Percentiles rank a stretch among this genome's conserved stretches.
phyloP scores from a whole-genome alignment of 75 land plant species.

The Azolla pinnata region DNA sequence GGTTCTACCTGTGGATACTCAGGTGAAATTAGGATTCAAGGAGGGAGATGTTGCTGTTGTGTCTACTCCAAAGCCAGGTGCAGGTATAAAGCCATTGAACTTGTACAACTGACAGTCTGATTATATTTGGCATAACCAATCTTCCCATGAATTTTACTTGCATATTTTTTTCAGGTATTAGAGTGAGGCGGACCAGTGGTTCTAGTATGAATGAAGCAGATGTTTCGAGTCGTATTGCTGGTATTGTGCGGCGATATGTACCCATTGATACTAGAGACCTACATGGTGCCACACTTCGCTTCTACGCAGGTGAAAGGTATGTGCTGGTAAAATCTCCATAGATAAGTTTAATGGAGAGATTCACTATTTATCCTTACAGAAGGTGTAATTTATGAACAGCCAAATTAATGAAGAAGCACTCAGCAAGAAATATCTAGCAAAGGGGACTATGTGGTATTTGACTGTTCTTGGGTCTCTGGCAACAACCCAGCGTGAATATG shows the following conservation, averaged over 20 bases:
- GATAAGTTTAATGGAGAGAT: too few species aligned
- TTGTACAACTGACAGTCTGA: background rate
- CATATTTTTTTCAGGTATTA: conserved; percentile 24
- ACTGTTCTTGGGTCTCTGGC: conserved; percentile 93
- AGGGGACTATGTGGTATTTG: conserved; percentile 48
- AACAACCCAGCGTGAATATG: conserved; percentile 94
- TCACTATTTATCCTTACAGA: too few species aligned
- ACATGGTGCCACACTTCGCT: conserved; percentile 75
- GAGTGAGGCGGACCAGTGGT: conserved; percentile 37
- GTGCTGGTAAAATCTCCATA: too few species aligned
- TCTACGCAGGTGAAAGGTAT: conserved; percentile 67
- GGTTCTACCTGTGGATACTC: conserved; percentile 50
- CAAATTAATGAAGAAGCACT: conserved; percentile 47
- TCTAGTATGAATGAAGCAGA: conserved; percentile 34
- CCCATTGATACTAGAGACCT: conserved; percentile 90
- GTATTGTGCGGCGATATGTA: conserved; percentile 77
- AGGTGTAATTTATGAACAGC: conserved; percentile 19
- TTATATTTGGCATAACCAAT: background rate
- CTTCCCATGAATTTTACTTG: background rate
- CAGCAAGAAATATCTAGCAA: conserved; percentile 48
- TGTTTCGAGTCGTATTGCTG: conserved; percentile 60
- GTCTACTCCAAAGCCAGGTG: conserved; percentile 72
- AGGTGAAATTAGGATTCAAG: conserved; percentile 66
- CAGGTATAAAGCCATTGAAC: conserved; percentile 34
- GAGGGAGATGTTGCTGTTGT: conserved; percentile 98